Percentiles rank a stretch among this genome's conserved stretches.
Evolutionary conservation across 495 filamentous ascomycete genomes (phyloP).

Genomic region (Xylaria longipes): DNA sequence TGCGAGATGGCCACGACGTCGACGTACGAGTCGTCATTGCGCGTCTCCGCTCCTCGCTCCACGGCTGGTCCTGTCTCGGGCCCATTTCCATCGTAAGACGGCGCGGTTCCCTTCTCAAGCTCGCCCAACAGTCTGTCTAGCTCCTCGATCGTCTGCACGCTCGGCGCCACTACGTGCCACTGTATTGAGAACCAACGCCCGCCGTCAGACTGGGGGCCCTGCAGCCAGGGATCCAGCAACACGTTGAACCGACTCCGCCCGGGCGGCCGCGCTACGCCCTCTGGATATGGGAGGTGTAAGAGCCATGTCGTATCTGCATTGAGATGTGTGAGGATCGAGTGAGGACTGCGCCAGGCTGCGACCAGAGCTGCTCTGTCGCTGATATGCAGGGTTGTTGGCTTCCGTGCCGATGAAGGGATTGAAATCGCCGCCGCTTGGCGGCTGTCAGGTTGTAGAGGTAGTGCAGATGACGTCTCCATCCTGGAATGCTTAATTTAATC

Average conservation of each 20-base stretch:
- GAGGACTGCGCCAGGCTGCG: slow-evolving; percentile 28
- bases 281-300: slow-evolving; percentile 58
- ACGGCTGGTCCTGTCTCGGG: background rate
- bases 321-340: slow-evolving; percentile 61
- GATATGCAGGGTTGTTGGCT: slow-evolving; percentile 17
- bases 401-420: background rate
- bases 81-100: slow-evolving; percentile 9
- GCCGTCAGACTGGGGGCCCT: slow-evolving; percentile 58
- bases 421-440: background rate
- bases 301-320: slow-evolving; percentile 67
- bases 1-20: slow-evolving; percentile 58
- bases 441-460: background rate
- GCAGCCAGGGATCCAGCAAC: slow-evolving; percentile 63
- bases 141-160: slow-evolving; percentile 49
- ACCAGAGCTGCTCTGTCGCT: slow-evolving; percentile 5
- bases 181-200: slow-evolving; percentile 62
- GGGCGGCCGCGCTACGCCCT: slow-evolving; percentile 33
- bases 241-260: slow-evolving; percentile 54
- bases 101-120: slow-evolving; percentile 35
- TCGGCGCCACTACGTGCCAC: slow-evolving; percentile 56
- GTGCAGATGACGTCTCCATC: slow-evolving; percentile 9
- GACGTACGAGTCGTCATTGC: slow-evolving; percentile 29
- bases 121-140: slow-evolving; percentile 40
- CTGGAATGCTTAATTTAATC: background rate
- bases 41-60: background rate